Base-by-base conservation (phyloP, 164 flowering plant species). In the Umbilicus rupestris region DNA sequence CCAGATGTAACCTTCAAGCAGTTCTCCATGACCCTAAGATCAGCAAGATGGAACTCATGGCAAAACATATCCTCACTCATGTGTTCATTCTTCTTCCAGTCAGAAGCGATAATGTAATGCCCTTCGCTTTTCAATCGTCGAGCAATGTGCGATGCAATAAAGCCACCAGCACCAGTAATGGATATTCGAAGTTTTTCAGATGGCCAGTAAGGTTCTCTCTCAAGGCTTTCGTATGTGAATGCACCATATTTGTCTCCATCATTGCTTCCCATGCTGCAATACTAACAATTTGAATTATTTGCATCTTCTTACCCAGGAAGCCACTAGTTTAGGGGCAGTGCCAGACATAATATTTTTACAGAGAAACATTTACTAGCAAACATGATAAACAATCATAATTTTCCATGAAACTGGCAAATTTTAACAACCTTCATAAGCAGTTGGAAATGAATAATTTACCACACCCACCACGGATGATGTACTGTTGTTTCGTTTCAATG, bases 1-100 rank as follows among this genome's bases (percentile, higher is more conserved):
- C 77, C 85, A 39, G 82, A 69, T 8, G 97, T 91, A 59, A 94
- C 96, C 77, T 85, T 91, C 78, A 91, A 69, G 73, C 99, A 94
- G 68, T 94, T 94, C 19, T 94, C 96, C 99, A 94, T 94, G 62
- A 91, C 97, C 79, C 99, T 82, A 2, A 91, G 92, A 74, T 94
- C 99, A 39, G 81, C 96, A 47, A 94, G 93, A 72, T 94, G 97
- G 74, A 94, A 94, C 65, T 94, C 99, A 76, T 91, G 77, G 70
- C 99, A 94, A 70, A 94, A 91, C 99, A 94, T 94, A 60, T 91
- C 99, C 67, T 89, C 97, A 0, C 88, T 78, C 99, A 94, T 94
- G 80, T 94, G 99, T 78, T 94, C 99, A 59, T 94, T 94, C 81
- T 88, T 94, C 90, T 94, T 94, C 99, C 97, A 94, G 72, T 94